These are phyloP conservation scores for Coemansia sp. DNA, from an alignment of 192 early-diverging fungal genomes.

Conservation along the genomic window DNA sequence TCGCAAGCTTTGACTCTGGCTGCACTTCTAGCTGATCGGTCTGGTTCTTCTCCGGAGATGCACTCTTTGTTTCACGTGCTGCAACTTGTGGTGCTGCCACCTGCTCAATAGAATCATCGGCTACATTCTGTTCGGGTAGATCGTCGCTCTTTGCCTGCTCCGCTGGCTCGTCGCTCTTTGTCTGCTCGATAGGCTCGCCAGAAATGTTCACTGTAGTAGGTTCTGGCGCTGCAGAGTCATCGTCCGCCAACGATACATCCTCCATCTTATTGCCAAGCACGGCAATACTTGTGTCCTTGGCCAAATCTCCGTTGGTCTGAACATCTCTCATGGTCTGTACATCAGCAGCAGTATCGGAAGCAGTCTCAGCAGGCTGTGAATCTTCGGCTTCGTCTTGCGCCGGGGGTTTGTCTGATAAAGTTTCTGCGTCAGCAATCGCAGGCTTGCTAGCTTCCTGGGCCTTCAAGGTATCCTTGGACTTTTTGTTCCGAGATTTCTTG, in stretches of 20 bases:
- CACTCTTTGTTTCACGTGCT: constrained; percentile 18
- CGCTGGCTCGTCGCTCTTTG: neutral
- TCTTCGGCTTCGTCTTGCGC: constrained; percentile 3
- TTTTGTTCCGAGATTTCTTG: constrained; percentile 45
- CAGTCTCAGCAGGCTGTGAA: neutral
- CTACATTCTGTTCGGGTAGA: neutral
- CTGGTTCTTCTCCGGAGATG: neutral
- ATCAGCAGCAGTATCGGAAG: constrained; percentile 2
- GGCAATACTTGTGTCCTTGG: constrained; percentile 21
- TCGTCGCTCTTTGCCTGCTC: constrained; percentile 3
- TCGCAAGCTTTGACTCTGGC: neutral
- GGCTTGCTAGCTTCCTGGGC: constrained; percentile 12
- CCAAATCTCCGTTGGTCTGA: constrained; percentile 6
- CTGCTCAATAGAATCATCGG: constrained; percentile 21
- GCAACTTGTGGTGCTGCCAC: constrained; percentile 35
- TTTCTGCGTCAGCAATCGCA: neutral
- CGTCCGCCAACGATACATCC: constrained; percentile 47
- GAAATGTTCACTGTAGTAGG: neutral
- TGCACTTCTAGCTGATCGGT: neutral
- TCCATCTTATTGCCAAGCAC: constrained; percentile 55
- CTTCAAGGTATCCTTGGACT: constrained; percentile 19
- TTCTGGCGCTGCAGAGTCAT: constrained; percentile 8
- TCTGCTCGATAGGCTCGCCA: constrained; percentile 10
- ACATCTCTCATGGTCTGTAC: constrained; percentile 4
- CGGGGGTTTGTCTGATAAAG: neutral